Evolutionary conservation across 768 basidiomycete species (phyloP).

Genomic region (Agaricus subrufescens): DNA sequence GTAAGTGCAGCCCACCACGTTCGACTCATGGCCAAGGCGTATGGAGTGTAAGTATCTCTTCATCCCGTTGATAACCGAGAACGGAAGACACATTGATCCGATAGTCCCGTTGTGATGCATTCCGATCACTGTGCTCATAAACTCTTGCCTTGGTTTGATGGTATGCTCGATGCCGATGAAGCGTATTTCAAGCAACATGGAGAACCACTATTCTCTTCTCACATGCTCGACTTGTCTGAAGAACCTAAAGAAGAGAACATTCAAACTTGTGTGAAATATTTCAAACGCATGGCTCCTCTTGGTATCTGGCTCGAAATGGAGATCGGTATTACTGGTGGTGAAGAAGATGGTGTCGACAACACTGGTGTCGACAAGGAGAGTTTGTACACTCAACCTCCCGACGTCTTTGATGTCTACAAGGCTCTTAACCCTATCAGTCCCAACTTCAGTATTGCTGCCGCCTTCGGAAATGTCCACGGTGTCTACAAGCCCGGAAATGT

Average conservation of each 20-base stretch:
- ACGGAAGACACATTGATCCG: slow-evolving; percentile 3
- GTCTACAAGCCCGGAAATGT: slow-evolving; percentile 99
- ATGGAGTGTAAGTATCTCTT: slow-evolving; percentile 74
- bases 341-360: slow-evolving; percentile 99
- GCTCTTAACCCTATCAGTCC: slow-evolving; percentile 82
- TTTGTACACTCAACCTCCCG: slow-evolving; percentile 96
- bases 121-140: slow-evolving; percentile 98
- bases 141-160: slow-evolving; percentile 98
- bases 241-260: slow-evolving; percentile 93
- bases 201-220: slow-evolving; percentile 88
- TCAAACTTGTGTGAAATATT: slow-evolving; percentile 88
- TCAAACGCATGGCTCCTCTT: slow-evolving; percentile 88
- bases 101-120: slow-evolving; percentile 93
- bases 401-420: slow-evolving; percentile 87
- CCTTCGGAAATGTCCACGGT: slow-evolving; percentile 98
- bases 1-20: slow-evolving; percentile 90
- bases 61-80: background rate
- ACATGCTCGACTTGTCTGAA: slow-evolving; percentile 99
- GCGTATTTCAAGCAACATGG: slow-evolving; percentile 87
- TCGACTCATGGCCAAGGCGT: slow-evolving; percentile 79
- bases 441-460: slow-evolving; percentile 97
- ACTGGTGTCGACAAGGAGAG: slow-evolving; percentile 88
- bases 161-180: slow-evolving; percentile 96
- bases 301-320: slow-evolving; percentile 99
- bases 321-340: slow-evolving; percentile 99